These are phyloP conservation scores for Fusarium verrucosum DNA, from an alignment of 2,329 filamentous ascomycete species.

Conservation along the genomic window DNA sequence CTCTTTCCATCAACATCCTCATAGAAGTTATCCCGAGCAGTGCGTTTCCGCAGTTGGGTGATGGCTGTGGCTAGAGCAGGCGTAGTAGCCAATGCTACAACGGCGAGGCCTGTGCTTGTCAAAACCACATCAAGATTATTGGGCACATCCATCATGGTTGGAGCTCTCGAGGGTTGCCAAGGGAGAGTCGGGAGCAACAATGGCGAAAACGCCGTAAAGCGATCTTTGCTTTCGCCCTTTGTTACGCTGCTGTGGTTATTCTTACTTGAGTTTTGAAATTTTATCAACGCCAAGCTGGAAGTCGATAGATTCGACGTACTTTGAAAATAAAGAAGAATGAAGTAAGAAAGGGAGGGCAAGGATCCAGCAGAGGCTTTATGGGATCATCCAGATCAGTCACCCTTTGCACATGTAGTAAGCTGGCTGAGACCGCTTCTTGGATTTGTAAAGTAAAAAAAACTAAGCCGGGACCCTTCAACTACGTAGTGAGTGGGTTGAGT, in stretches of 20 bases:
- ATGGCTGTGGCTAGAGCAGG: constrained; percentile 50
- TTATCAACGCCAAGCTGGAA: not conserved
- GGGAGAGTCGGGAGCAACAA: not conserved
- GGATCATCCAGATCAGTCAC: constrained; percentile 13
- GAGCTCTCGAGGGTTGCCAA: not conserved
- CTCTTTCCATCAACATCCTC: constrained; percentile 76
- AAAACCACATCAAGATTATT: constrained; percentile 39
- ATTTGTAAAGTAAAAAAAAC: constrained; percentile 12
- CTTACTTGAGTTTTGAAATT: not conserved
- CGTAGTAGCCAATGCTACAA: constrained; percentile 50
- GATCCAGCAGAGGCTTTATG: constrained; percentile 17
- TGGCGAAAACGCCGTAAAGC: constrained; percentile 18
- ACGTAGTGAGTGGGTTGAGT: constrained; percentile 23
- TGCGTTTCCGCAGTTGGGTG: constrained; percentile 49
- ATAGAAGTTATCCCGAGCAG: constrained; percentile 62
- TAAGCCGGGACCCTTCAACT: constrained; percentile 14
- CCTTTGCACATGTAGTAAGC: constrained; percentile 31
- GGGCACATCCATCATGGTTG: constrained; percentile 26
- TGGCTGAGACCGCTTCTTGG: constrained; percentile 14
- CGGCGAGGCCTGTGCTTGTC: constrained; percentile 48
- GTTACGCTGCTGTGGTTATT: not conserved
- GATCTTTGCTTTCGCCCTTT: not conserved
- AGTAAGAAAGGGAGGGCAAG: constrained; percentile 1
- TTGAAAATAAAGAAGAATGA: not conserved
- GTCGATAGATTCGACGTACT: not conserved